Evolutionary conservation across 2,329 filamentous ascomycete genomes (phyloP).

Genomic region (Blumeria graminis): DNA sequence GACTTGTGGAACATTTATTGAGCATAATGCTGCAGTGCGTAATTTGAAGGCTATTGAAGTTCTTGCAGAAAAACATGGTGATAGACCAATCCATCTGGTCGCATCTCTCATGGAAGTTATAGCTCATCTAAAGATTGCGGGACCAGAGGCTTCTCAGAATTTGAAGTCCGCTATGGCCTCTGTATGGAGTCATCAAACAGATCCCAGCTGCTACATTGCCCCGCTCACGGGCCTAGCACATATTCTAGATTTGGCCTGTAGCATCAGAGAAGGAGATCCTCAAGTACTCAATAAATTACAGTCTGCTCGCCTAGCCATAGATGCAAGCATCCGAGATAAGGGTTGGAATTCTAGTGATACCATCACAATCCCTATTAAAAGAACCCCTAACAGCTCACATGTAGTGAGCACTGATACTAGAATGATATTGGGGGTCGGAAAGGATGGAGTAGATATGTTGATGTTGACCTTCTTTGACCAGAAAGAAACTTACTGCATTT

Average conservation of each 20-base stretch:
- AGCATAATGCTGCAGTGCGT: conserved; percentile 37
- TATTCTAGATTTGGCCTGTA: conserved; percentile 45
- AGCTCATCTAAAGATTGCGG: conserved; percentile 38
- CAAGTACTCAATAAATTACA: conserved; percentile 35
- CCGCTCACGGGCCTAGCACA: conserved; percentile 43
- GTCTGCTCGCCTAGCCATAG: conserved; percentile 35
- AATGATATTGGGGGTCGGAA: conserved; percentile 25
- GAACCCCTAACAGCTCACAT: conserved; percentile 21
- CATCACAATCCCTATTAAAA: conserved; percentile 28
- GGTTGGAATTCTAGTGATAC: conserved; percentile 20
- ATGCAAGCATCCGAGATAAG: conserved; percentile 22
- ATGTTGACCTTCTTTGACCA: conserved; percentile 36
- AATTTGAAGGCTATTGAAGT: conserved; percentile 39
- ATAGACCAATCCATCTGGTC: conserved; percentile 39
- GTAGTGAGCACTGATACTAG: conserved; percentile 33
- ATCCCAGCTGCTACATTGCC: conserved; percentile 35
- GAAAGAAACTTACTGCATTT: conserved; percentile 23
- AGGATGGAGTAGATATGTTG: conserved; percentile 26
- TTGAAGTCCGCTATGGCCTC: conserved; percentile 53
- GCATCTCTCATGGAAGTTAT: conserved; percentile 45
- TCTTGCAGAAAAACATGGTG: conserved; percentile 33
- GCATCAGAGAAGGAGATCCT: conserved; percentile 36
- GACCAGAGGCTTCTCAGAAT: conserved; percentile 40
- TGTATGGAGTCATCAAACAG: conserved; percentile 45
- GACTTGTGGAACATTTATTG: conserved; percentile 32